Percentiles rank a stretch among this genome's conserved stretches.
Evolutionary conservation across 352 stramenopile genomes (phyloP).

Genomic region (Phytophthora fragariae): DNA sequence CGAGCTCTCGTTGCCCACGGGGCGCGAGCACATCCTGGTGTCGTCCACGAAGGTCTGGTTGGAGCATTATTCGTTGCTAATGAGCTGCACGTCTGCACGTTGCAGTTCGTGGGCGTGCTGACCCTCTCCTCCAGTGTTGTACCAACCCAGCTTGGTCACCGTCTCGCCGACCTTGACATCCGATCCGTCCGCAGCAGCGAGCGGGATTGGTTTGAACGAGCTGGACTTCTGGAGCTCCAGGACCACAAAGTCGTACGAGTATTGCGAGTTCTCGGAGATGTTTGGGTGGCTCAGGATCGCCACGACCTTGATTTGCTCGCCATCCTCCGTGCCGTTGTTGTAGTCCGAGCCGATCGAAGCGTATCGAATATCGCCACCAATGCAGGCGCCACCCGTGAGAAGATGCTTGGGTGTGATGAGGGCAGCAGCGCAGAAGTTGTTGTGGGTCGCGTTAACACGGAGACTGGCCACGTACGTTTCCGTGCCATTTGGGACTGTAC

Average conservation of each 20-base stretch:
- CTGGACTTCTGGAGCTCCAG: slow-evolving; percentile 45
- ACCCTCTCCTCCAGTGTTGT: slow-evolving; percentile 27
- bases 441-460: slow-evolving; percentile 14
- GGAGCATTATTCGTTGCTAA: slow-evolving; percentile 44
- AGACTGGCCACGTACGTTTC: slow-evolving; percentile 47
- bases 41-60: slow-evolving; percentile 35
- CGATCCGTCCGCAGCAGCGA: slow-evolving; percentile 34
- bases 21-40: slow-evolving; percentile 55
- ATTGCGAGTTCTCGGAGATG: slow-evolving; percentile 10
- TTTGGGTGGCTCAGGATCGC: slow-evolving; percentile 22
- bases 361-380: slow-evolving; percentile 6
- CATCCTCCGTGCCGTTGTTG: slow-evolving; percentile 23
- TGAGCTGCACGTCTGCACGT: slow-evolving; percentile 45
- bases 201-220: slow-evolving; percentile 34
- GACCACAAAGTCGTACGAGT: slow-evolving; percentile 50
- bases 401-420: slow-evolving; percentile 27
- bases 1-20: slow-evolving; percentile 27
- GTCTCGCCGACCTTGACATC: slow-evolving; percentile 33
- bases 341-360: slow-evolving; percentile 31
- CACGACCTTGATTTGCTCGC: slow-evolving; percentile 29
- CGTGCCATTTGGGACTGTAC: slow-evolving; percentile 34
- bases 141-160: slow-evolving; percentile 39
- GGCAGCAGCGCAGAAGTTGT: slow-evolving; percentile 20
- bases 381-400: slow-evolving; percentile 9
- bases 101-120: slow-evolving; percentile 33